phyloP scores from a whole-genome alignment of 768 basidiomycete genomes.

The Trichaptum fuscoviolaceum region DNA sequence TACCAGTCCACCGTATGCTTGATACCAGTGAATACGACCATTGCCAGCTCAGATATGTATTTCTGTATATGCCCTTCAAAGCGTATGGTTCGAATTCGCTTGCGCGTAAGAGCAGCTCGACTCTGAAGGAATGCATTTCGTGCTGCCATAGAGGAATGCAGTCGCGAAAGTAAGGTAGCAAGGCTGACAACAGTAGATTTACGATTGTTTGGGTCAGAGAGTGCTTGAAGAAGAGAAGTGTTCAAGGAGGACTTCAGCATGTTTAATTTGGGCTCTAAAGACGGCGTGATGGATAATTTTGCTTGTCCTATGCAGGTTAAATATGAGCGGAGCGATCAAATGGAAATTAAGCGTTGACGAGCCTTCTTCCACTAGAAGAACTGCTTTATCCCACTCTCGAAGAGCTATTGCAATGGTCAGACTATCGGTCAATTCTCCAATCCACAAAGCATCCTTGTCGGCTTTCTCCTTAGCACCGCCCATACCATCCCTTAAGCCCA shows the following conservation, averaged over 20 bases:
- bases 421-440: constrained; percentile 88
- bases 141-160: constrained; percentile 75
- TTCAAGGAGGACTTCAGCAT: constrained; percentile 64
- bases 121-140: constrained; percentile 78
- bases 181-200: constrained; percentile 71
- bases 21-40: constrained; percentile 90
- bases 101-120: constrained; percentile 66
- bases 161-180: constrained; percentile 64
- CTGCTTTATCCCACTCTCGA: constrained; percentile 83
- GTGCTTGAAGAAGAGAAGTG: constrained; percentile 61
- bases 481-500: constrained; percentile 52
- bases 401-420: constrained; percentile 87
- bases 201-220: constrained; percentile 71
- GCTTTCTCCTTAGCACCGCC: constrained; percentile 63
- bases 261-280: constrained; percentile 53
- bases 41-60: constrained; percentile 82
- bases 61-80: constrained; percentile 85
- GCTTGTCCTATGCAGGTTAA: constrained; percentile 41
- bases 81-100: constrained; percentile 77
- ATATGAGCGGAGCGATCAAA: neutral
- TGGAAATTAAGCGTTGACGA: constrained; percentile 10
- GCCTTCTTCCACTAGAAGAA: constrained; percentile 83
- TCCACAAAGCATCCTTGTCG: constrained; percentile 81
- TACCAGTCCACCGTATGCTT: constrained; percentile 99
- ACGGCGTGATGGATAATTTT: constrained; percentile 52